A percentile compares a stretch with the other conserved stretches of the same genome.
Conservation (phyloP, 73 alveolate species). For the Symbiodinium natans region DNA sequence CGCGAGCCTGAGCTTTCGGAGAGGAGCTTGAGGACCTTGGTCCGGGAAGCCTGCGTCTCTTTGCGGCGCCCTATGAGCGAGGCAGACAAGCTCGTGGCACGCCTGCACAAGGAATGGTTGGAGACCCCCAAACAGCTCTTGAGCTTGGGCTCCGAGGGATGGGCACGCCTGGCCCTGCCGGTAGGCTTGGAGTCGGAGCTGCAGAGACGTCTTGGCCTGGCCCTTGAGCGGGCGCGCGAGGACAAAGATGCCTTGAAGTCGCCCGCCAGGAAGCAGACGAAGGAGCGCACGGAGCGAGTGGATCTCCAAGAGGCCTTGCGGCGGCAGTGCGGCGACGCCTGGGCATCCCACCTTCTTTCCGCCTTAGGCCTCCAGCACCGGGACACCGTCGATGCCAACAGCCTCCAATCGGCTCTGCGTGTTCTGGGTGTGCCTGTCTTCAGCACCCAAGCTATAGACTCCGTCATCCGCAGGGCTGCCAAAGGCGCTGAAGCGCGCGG, state of each 20-base stretch:
- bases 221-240: background rate
- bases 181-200: slow-evolving; percentile 81
- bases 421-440: background rate
- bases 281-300: background rate
- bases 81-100: slow-evolving; percentile 23
- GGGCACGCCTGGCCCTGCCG: slow-evolving; percentile 62
- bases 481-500: slow-evolving; percentile 45
- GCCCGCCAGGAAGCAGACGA: background rate
- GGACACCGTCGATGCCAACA: slow-evolving; percentile 52
- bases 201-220: slow-evolving; percentile 11
- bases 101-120: slow-evolving; percentile 43
- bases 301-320: slow-evolving; percentile 13
- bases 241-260: background rate
- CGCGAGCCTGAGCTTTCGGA: background rate
- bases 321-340: slow-evolving; percentile 31
- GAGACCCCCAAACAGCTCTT: slow-evolving; percentile 39
- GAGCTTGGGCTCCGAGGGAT: slow-evolving; percentile 7
- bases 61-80: background rate
- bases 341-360: slow-evolving; percentile 57
- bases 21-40: background rate
- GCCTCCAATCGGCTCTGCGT: slow-evolving; percentile 58
- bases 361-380: slow-evolving; percentile 34
- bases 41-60: background rate
- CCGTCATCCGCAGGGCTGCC: slow-evolving; percentile 38
- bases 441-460: background rate